Evolutionary conservation across 1,284 basidiomycete genomes (phyloP).

Genomic region (Puccinia novopanici): DNA sequence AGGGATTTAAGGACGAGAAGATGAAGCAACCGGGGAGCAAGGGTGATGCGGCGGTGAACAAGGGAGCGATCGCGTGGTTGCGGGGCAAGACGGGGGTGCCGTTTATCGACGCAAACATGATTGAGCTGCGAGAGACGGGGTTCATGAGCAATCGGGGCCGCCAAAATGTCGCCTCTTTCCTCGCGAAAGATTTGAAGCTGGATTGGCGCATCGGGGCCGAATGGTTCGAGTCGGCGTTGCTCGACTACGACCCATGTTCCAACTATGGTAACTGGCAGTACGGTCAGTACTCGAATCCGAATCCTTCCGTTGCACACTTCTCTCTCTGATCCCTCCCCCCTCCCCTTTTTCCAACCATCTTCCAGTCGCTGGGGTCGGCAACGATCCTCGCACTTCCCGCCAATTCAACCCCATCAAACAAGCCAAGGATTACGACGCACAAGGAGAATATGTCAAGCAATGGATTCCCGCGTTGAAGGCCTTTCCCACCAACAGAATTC

Average conservation of each 20-base stretch:
- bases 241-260: constrained; percentile 61
- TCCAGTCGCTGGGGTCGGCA: constrained; percentile 64
- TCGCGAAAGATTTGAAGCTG: constrained; percentile 63
- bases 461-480: constrained; percentile 63
- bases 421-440: constrained; percentile 63
- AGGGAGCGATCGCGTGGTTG: constrained; percentile 60
- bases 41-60: constrained; percentile 49
- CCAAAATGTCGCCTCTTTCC: constrained; percentile 66
- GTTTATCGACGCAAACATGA: constrained; percentile 66
- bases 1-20: constrained; percentile 56
- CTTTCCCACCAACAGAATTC: constrained; percentile 58
- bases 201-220: constrained; percentile 67
- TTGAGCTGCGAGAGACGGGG: constrained; percentile 63
- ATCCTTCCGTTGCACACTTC: not conserved
- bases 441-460: constrained; percentile 63
- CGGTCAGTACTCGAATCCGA: not conserved
- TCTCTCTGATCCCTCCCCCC: not conserved
- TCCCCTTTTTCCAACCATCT: not conserved
- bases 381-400: constrained; percentile 64
- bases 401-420: constrained; percentile 67
- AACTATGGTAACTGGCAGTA: constrained; percentile 63
- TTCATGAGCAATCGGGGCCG: constrained; percentile 66
- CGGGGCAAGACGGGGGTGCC: constrained; percentile 64
- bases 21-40: constrained; percentile 54
- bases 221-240: constrained; percentile 63